phyloP scores from a whole-genome alignment of 805 yeast species.

The Kuraishia ogatae region DNA sequence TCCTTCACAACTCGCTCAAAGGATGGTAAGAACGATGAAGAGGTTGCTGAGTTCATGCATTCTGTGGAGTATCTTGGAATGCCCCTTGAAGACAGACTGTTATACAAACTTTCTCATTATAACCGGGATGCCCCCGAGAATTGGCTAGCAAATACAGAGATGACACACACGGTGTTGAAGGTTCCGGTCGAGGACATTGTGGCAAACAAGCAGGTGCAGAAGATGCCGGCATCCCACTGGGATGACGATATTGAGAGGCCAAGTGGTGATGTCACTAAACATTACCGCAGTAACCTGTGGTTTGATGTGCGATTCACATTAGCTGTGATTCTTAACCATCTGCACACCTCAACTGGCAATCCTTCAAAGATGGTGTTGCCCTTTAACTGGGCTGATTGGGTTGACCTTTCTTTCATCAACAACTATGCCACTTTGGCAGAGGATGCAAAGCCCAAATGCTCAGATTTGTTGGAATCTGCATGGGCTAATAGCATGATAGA shows the following conservation, averaged over 20 bases:
- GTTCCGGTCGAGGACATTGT: background rate
- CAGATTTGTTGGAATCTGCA: background rate
- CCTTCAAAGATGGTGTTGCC: slow-evolving; percentile 10
- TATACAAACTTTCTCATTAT: background rate
- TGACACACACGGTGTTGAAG: slow-evolving; percentile 1
- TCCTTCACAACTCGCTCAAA: background rate
- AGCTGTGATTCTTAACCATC: slow-evolving; percentile 1
- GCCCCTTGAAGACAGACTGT: background rate
- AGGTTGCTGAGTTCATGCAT: background rate
- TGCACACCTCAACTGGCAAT: background rate
- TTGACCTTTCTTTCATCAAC: slow-evolving; percentile 34
- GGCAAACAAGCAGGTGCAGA: slow-evolving; percentile 7
- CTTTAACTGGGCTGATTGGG: slow-evolving; percentile 51
- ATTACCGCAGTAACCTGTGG: background rate
- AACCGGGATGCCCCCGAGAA: slow-evolving; percentile 1
- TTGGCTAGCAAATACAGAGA: background rate
- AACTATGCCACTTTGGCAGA: slow-evolving; percentile 18
- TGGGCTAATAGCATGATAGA: slow-evolving; percentile 1
- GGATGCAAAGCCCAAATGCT: slow-evolving; percentile 1
- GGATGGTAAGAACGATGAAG: background rate
- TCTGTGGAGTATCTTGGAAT: background rate
- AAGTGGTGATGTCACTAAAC: background rate
- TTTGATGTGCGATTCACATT: slow-evolving; percentile 3
- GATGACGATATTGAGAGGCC: background rate
- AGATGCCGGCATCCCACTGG: slow-evolving; percentile 13